Evolutionary conservation across 139 green algal genomes (phyloP).

Genomic region (Volvox africanus): DNA sequence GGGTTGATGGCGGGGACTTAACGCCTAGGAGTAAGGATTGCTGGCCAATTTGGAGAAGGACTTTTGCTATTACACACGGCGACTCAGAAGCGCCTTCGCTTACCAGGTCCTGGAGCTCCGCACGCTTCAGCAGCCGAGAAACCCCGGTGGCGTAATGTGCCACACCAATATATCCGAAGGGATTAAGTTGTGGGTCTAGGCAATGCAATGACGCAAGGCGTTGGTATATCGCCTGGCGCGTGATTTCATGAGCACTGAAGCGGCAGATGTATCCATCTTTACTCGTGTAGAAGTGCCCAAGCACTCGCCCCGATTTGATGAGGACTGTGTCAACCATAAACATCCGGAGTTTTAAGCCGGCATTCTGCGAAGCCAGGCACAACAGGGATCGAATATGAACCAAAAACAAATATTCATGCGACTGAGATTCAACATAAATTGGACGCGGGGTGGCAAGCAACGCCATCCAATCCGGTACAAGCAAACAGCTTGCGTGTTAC

Average conservation of each 20-base stretch:
- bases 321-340: constrained; percentile 51
- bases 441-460: too few relatives aligned
- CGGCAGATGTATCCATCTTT: constrained; percentile 29
- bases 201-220: constrained; percentile 34
- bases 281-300: constrained; percentile 48
- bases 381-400: not conserved
- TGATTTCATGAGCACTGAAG: constrained; percentile 44
- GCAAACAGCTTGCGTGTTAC: too few relatives aligned
- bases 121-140: constrained; percentile 44
- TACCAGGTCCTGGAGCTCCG: constrained; percentile 54
- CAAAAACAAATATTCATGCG: too few relatives aligned
- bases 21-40: too few relatives aligned
- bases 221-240: constrained; percentile 9
- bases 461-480: too few relatives aligned
- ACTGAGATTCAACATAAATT: too few relatives aligned
- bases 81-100: not conserved
- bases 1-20: not conserved
- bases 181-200: constrained; percentile 30
- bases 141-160: constrained; percentile 50
- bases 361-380: constrained; percentile 26
- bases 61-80: too few relatives aligned
- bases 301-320: constrained; percentile 24
- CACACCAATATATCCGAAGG: constrained; percentile 47
- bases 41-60: too few relatives aligned
- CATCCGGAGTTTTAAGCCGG: constrained; percentile 47